Evolutionary conservation across 495 filamentous ascomycete genomes (phyloP), one percentile per base, ranked within the genome.

Genomic region (Margaritispora aquatica): DNA sequence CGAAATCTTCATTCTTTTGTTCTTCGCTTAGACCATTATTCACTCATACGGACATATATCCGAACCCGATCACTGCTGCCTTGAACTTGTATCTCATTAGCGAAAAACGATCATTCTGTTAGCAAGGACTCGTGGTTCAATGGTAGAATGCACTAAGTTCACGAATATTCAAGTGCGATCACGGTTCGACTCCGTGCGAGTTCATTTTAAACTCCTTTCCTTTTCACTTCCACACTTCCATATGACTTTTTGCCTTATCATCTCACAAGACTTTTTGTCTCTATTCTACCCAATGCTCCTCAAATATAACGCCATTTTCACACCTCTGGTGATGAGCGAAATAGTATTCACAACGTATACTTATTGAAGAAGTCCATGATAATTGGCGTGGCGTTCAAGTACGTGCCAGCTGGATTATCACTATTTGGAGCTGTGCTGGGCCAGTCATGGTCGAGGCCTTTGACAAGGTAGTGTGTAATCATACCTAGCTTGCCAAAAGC

Each of bases 371-470:
- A 77, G 20, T 71, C 63, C 68, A 75, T 69, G 29, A 75, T 74
- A 7, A 65, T 53, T 21, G 68, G 51, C 49, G 71, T 74, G 51
- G 73, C 74, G 58, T 75, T 68, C 31, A 71, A 72, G 31, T 67
- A 48, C 61, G 59, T 22, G 48, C 66, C 17, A 51, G 20, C 15
- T 2, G 55, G 44, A 34, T 74, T 74, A 54, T 79, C 76, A 19
- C 54, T 63, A 64, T 80, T 79, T 1, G 61, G 46, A 9, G 58
- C 55, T 2, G 71, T 77, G 13, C 70, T 70, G 10, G 75, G 75
- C 77, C 77, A 80, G 46, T 70, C 74, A 56, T 80, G 76, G 5
- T 65, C 68, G 26, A 76, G 62, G 11, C 68, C 60, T 29, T 49
- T 15, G 7, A 66, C 55, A 44, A 71, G 66, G 17, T 68, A 61